Conservation (phyloP, 2,329 filamentous ascomycete genomes). For the Coccinonectria pachysandricola region DNA sequence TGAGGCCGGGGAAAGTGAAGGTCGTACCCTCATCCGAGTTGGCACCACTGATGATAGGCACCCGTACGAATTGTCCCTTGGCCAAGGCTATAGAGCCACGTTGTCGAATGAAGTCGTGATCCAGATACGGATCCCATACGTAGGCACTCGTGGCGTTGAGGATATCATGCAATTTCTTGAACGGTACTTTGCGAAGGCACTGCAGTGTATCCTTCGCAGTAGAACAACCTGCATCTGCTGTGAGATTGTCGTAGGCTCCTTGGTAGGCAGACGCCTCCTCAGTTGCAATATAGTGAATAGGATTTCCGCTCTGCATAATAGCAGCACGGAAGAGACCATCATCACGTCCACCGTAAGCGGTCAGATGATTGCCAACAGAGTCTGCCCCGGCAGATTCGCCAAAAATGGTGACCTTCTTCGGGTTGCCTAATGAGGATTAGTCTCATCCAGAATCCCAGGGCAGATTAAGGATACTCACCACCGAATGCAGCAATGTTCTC, state of each 20-base stretch:
- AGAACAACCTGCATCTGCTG: constrained; percentile 14
- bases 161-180: constrained; percentile 18
- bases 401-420: constrained; percentile 34
- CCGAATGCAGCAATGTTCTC: constrained; percentile 9
- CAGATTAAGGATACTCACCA: no score
- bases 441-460: no score
- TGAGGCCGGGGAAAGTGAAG: constrained; percentile 13
- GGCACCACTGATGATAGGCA: constrained; percentile 25
- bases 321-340: constrained; percentile 41
- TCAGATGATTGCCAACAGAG: constrained; percentile 3
- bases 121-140: constrained; percentile 20
- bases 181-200: constrained; percentile 18
- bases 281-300: constrained; percentile 20
- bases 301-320: constrained; percentile 38
- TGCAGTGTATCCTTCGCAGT: constrained; percentile 14
- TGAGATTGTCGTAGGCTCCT: constrained; percentile 17
- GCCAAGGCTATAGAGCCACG: constrained; percentile 20
- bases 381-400: constrained; percentile 7
- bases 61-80: constrained; percentile 23
- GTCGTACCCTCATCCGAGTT: constrained; percentile 24
- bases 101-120: constrained; percentile 26
- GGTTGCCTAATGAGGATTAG: no score
- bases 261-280: constrained; percentile 21
- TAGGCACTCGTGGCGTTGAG: constrained; percentile 5
- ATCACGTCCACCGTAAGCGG: constrained; percentile 23